phyloP scores from a whole-genome alignment of 176 grass and related monocot genomes.

The Triticum timopheevii region DNA sequence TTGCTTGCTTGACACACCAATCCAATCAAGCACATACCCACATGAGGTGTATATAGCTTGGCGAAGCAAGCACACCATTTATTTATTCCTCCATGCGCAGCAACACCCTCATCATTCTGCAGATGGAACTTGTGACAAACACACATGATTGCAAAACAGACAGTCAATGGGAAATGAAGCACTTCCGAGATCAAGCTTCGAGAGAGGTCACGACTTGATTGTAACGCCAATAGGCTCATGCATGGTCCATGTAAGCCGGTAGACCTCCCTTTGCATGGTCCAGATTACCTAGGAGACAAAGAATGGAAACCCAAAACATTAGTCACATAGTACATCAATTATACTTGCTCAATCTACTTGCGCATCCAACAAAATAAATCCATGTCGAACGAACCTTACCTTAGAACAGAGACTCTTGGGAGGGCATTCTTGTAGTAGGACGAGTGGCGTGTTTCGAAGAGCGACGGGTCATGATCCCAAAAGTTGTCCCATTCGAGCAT shows the following conservation, averaged over 20 bases:
- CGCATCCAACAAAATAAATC: neutral
- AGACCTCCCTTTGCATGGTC: neutral
- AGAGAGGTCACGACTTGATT: no score
- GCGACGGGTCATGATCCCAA: neutral
- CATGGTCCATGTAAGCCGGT: neutral
- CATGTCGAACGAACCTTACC: neutral
- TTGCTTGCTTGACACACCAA: no score
- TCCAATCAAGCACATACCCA: no score
- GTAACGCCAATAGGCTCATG: neutral
- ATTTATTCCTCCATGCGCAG: no score
- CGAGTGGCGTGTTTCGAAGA: neutral
- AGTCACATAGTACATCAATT: neutral
- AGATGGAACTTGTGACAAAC: no score
- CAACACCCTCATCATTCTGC: no score
- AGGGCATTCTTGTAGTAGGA: slow-evolving; percentile 15
- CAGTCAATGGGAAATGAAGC: neutral
- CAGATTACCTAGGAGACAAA: neutral
- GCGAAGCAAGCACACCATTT: no score
- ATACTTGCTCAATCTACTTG: neutral
- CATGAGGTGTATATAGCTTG: no score
- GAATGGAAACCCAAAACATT: neutral
- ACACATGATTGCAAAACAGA: neutral
- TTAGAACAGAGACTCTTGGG: neutral
- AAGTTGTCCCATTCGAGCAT: neutral
- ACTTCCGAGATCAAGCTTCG: neutral